Evolutionary conservation across 2,329 filamentous ascomycete species (phyloP).

Genomic region (Diplodia mutila): DNA sequence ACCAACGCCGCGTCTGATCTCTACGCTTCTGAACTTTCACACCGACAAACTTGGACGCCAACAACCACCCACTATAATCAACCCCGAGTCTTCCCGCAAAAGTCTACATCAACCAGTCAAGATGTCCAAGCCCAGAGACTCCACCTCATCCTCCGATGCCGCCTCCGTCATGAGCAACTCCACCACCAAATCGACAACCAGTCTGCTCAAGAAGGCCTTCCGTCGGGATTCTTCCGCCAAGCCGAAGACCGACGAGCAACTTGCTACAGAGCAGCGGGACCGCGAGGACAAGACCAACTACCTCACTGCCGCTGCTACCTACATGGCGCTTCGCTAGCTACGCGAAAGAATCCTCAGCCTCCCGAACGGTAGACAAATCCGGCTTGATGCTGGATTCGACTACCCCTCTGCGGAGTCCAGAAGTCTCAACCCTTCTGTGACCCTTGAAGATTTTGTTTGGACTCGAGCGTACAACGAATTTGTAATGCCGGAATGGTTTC

Average conservation of each 20-base stretch:
- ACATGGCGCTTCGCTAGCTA: slow-evolving; percentile 4
- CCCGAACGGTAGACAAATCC: no score
- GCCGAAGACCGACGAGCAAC: background rate
- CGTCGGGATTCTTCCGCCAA: background rate
- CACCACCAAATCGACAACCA: slow-evolving; percentile 33
- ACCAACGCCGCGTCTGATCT: background rate
- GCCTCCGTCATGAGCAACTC: slow-evolving; percentile 34
- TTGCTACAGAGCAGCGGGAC: background rate
- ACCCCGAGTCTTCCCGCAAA: background rate
- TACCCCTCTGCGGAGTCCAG: no score
- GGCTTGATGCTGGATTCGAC: no score
- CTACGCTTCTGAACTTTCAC: background rate
- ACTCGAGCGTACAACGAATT: background rate
- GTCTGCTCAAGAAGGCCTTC: slow-evolving; percentile 33
- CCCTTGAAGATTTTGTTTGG: background rate
- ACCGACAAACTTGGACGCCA: background rate
- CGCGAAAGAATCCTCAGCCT: background rate
- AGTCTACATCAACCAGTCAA: background rate
- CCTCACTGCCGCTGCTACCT: slow-evolving; percentile 9
- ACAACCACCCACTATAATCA: background rate
- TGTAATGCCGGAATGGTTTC: background rate
- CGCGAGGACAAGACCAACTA: background rate
- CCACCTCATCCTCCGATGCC: slow-evolving; percentile 12
- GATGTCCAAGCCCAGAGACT: slow-evolving; percentile 8
- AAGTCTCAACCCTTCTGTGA: no score